Conservation (phyloP, 2,329 filamentous ascomycete genomes). For the Hymenoscyphus fructigenus region DNA sequence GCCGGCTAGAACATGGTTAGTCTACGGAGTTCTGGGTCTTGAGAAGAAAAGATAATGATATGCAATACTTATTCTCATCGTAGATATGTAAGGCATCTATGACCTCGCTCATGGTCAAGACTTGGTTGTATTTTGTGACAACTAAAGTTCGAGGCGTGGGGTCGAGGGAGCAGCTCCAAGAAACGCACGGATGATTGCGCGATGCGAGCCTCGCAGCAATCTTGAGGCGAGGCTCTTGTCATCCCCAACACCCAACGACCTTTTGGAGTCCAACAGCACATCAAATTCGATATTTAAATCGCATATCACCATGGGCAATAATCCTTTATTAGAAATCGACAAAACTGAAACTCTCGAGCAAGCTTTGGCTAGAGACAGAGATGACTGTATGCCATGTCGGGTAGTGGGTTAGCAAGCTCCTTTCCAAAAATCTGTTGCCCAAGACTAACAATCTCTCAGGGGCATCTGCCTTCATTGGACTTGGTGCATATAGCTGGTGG, state of each 20-base stretch:
- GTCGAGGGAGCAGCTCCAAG: background rate
- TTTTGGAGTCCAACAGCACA: background rate
- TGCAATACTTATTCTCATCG: slow-evolving; percentile 83
- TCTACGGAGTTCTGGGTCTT: slow-evolving; percentile 7
- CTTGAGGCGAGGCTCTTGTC: slow-evolving; percentile 21
- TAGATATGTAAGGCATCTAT: slow-evolving; percentile 97
- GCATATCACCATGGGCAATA: slow-evolving; percentile 1
- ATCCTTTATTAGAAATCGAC: background rate
- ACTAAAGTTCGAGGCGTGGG: background rate
- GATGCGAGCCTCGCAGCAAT: slow-evolving; percentile 15
- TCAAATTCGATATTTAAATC: background rate
- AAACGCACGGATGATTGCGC: background rate
- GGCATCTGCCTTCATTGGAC: slow-evolving; percentile 70
- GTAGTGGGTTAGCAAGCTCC: slow-evolving; percentile 30
- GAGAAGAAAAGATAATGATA: slow-evolving; percentile 14
- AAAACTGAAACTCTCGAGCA: slow-evolving; percentile 30
- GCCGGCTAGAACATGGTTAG: slow-evolving; percentile 40
- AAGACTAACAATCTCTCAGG: slow-evolving; percentile 47
- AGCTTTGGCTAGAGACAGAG: slow-evolving; percentile 35
- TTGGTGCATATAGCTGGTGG: slow-evolving; percentile 75
- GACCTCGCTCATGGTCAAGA: slow-evolving; percentile 70
- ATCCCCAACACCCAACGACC: background rate
- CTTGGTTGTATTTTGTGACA: background rate
- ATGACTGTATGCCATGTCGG: slow-evolving; percentile 39
- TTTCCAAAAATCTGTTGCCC: background rate